Conservation (phyloP, 805 yeast species). For the Kuraishia ogatae region DNA sequence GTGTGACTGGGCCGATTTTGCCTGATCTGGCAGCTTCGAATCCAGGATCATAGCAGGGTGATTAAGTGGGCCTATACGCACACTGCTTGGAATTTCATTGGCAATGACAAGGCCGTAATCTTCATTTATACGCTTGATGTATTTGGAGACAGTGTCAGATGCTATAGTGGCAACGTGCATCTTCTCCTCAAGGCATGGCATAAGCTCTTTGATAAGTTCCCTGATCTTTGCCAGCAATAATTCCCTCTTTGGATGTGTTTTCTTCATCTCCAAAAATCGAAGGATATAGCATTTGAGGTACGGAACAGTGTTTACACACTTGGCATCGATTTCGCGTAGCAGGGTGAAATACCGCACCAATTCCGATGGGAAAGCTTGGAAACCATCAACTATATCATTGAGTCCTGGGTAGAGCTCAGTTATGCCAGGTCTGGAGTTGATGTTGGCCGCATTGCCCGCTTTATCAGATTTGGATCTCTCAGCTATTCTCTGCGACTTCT, state of each 20-base stretch:
- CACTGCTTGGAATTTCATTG: conserved; percentile 72
- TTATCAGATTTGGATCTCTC: neutral
- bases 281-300: conserved; percentile 46
- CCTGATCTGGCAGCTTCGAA: conserved; percentile 36
- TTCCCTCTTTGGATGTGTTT: conserved; percentile 28
- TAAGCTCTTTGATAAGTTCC: conserved; percentile 50
- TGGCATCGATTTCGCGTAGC: conserved; percentile 90
- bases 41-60: conserved; percentile 87
- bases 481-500: conserved; percentile 6
- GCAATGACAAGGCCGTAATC: conserved; percentile 69
- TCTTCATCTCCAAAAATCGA: conserved; percentile 31
- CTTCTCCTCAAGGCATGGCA: conserved; percentile 92
- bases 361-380: conserved; percentile 84
- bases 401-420: conserved; percentile 67
- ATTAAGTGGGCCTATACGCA: conserved; percentile 70
- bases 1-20: conserved; percentile 60
- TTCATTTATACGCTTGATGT: conserved; percentile 65
- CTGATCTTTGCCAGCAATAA: conserved; percentile 29
- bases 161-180: conserved; percentile 96
- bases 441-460: neutral
- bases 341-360: conserved; percentile 78
- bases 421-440: conserved; percentile 6
- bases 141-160: conserved; percentile 62
- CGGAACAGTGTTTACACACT: conserved; percentile 73
- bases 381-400: conserved; percentile 84